These are phyloP conservation scores for Myxozyma udenii DNA, from an alignment of 805 yeast species.

Conservation along the genomic window DNA sequence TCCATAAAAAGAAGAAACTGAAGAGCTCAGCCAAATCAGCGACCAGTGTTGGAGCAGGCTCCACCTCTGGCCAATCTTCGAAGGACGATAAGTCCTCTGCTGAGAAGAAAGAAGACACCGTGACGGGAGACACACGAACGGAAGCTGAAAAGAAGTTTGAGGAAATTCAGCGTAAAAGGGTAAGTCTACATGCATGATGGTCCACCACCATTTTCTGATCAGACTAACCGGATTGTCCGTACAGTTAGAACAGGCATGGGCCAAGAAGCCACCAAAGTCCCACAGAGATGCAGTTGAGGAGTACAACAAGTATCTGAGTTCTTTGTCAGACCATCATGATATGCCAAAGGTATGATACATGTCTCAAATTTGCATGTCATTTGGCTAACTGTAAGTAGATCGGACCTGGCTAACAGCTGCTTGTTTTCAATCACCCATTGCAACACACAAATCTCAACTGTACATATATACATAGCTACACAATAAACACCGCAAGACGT, in stretches of 20 bases:
- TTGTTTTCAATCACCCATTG: background rate
- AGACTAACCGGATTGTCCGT: background rate
- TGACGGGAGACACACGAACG: slow-evolving; percentile 10
- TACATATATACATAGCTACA: no score
- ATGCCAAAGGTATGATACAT: slow-evolving; percentile 32
- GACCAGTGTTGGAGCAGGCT: background rate
- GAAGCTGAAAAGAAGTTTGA: slow-evolving; percentile 31
- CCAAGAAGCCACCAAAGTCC: slow-evolving; percentile 30
- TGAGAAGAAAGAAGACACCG: background rate
- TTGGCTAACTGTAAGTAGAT: slow-evolving; percentile 7
- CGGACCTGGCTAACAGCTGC: slow-evolving; percentile 21
- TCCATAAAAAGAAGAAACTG: slow-evolving; percentile 20
- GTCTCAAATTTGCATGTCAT: background rate
- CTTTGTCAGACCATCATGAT: slow-evolving; percentile 33
- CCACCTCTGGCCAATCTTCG: no score
- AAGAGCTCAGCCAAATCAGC: slow-evolving; percentile 3
- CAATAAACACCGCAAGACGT: no score
- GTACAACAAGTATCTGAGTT: slow-evolving; percentile 31
- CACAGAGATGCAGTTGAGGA: slow-evolving; percentile 32
- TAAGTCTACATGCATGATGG: slow-evolving; percentile 9
- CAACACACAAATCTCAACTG: slow-evolving; percentile 27
- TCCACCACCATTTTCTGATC: background rate
- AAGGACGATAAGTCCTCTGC: background rate
- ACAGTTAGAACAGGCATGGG: slow-evolving; percentile 25
- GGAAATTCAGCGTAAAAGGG: slow-evolving; percentile 30